These are phyloP conservation scores for Penicillium longicatenatum DNA, from an alignment of 495 filamentous ascomycete genomes.

Conservation along the genomic window DNA sequence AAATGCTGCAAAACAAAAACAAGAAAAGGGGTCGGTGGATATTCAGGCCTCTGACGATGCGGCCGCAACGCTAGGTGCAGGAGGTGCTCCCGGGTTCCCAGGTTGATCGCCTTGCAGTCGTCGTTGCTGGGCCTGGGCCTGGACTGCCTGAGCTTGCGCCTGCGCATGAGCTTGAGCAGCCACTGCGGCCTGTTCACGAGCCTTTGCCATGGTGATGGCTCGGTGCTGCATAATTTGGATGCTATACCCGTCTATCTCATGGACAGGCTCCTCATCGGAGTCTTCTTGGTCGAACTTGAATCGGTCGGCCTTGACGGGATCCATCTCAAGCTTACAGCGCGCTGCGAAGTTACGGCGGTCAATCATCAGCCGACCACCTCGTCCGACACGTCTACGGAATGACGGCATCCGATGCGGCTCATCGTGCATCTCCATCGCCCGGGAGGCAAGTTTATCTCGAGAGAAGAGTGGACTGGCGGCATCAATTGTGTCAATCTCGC, in stretches of 20 bases:
- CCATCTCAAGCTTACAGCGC: constrained; percentile 52
- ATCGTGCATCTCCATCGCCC: constrained; percentile 48
- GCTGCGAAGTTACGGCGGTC: constrained; percentile 64
- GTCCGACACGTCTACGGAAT: constrained; percentile 71
- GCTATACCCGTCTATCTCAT: constrained; percentile 71
- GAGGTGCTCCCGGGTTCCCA: constrained; percentile 36
- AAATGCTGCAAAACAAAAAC: constrained; percentile 36
- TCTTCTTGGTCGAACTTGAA: constrained; percentile 78
- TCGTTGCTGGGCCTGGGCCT: constrained; percentile 40
- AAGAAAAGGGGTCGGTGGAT: constrained; percentile 25
- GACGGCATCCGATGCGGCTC: constrained; percentile 54
- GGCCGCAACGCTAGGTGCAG: constrained; percentile 33
- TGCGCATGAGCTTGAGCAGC: constrained; percentile 51
- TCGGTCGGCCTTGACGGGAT: constrained; percentile 61
- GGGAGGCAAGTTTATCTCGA: constrained; percentile 51
- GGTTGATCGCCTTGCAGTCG: constrained; percentile 45
- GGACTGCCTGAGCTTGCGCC: constrained; percentile 47
- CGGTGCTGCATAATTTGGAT: constrained; percentile 71
- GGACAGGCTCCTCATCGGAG: constrained; percentile 71
- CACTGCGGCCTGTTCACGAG: constrained; percentile 48
- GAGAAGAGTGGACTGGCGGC: constrained; percentile 45
- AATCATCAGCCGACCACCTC: constrained; percentile 77
- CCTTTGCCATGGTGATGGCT: constrained; percentile 62
- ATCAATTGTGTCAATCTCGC: constrained; percentile 53
- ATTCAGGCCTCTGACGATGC: constrained; percentile 41